A percentile compares a stretch with the other conserved stretches of the same genome.
These are phyloP conservation scores for Cryptomeria japonica DNA, from an alignment of 75 land plant genomes.

Conservation along the genomic window DNA sequence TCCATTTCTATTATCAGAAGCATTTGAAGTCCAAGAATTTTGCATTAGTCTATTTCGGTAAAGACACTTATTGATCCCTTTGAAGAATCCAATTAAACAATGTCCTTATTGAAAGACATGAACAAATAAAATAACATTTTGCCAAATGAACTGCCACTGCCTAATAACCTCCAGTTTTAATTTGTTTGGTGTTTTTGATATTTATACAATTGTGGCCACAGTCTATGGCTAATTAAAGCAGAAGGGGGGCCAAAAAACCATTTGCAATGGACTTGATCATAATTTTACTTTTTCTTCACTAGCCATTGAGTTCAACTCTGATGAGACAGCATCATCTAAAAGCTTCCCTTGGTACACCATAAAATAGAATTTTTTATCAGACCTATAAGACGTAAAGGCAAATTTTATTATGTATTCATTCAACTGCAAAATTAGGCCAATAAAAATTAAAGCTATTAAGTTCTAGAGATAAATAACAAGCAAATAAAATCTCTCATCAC, in stretches of 20 bases:
- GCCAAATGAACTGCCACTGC: not conserved
- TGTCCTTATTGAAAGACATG: slow-evolving; percentile 3
- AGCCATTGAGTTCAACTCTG: not conserved
- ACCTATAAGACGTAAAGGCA: slow-evolving; percentile 18
- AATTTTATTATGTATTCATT: not conserved
- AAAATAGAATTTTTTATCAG: slow-evolving; percentile 32
- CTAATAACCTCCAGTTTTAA: not conserved
- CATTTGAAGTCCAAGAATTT: not conserved
- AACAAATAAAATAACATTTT: not conserved
- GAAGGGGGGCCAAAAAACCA: not conserved
- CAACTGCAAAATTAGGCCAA: not conserved
- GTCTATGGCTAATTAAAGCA: not conserved
- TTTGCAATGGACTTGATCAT: not conserved
- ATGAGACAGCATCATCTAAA: not conserved
- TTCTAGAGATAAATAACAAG: not conserved
- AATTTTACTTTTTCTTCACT: not conserved
- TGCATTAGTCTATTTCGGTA: not conserved
- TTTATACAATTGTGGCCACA: not conserved
- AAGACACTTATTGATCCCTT: not conserved
- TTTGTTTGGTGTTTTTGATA: not conserved
- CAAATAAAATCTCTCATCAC: not conserved
- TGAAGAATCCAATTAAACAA: not conserved
- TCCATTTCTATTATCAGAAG: not conserved
- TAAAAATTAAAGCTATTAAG: not conserved
- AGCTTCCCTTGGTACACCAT: slow-evolving; percentile 29